Conservation (phyloP, 2,329 filamentous ascomycete genomes). For the Ophiocordyceps camponoti-rufipedis region DNA sequence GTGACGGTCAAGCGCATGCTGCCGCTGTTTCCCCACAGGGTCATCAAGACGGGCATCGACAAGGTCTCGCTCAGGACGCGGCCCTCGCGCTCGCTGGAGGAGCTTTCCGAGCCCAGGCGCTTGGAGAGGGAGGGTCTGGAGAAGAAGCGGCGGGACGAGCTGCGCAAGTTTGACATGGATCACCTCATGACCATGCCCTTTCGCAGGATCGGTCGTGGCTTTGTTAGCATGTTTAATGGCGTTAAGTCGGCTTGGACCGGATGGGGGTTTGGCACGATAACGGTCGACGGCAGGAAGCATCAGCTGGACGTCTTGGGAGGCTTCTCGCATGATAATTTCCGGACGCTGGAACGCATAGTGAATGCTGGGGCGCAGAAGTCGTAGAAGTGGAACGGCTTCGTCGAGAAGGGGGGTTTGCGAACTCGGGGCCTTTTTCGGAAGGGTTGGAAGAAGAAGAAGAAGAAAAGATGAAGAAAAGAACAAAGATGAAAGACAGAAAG, state of each 20-base stretch:
- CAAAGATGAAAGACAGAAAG: too few relatives aligned
- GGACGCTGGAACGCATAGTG: slow-evolving; percentile 37
- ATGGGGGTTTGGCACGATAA: slow-evolving; percentile 35
- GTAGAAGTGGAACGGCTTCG: background rate
- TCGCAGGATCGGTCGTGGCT: slow-evolving; percentile 25
- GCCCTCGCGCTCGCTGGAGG: slow-evolving; percentile 19
- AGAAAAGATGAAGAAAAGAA: too few relatives aligned
- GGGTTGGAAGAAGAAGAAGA: too few relatives aligned
- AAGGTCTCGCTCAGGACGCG: slow-evolving; percentile 17
- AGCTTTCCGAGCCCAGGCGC: slow-evolving; percentile 16
- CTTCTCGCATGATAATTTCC: slow-evolving; percentile 40
- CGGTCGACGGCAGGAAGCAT: slow-evolving; percentile 27
- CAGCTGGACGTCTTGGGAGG: slow-evolving; percentile 40
- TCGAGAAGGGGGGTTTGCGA: background rate
- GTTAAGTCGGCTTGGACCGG: slow-evolving; percentile 33
- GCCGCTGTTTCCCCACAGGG: slow-evolving; percentile 27
- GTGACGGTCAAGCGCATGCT: slow-evolving; percentile 30
- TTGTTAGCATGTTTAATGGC: slow-evolving; percentile 22
- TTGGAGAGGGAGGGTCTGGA: slow-evolving; percentile 15
- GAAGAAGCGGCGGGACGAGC: slow-evolving; percentile 17
- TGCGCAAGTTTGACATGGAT: slow-evolving; percentile 31
- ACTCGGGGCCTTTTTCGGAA: background rate
- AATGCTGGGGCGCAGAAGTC: slow-evolving; percentile 9
- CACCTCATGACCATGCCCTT: slow-evolving; percentile 41
- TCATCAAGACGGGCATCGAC: slow-evolving; percentile 17